A percentile compares a stretch with the other conserved stretches of the same genome.
Conservation (phyloP, 2,329 filamentous ascomycete species). For the Ambrosiella cleistominuta region DNA sequence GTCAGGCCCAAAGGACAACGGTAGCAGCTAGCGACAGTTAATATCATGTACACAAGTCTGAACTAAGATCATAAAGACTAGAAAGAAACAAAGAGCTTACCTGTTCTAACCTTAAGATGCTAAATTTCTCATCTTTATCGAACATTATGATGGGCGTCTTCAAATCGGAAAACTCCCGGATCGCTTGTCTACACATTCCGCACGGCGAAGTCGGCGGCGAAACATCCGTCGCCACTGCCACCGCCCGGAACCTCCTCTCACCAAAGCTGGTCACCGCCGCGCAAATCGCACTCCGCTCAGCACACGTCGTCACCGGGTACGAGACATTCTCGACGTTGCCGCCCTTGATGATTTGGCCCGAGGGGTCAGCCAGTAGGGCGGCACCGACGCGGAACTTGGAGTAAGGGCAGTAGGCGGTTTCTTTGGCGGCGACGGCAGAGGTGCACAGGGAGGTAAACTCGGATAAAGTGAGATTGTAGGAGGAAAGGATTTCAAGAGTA, state of each 20-base stretch:
- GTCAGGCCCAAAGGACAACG: constrained; percentile 50
- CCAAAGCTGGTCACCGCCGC: constrained; percentile 50
- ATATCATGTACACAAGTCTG: not conserved
- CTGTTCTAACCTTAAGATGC: constrained; percentile 52
- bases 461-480: constrained; percentile 32
- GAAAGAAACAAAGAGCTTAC: constrained; percentile 22
- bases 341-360: constrained; percentile 33
- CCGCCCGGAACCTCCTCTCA: constrained; percentile 46
- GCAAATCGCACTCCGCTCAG: constrained; percentile 76
- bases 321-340: constrained; percentile 87
- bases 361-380: constrained; percentile 42
- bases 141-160: constrained; percentile 78
- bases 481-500: constrained; percentile 18
- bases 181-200: constrained; percentile 94
- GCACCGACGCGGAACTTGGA: constrained; percentile 83
- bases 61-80: not conserved
- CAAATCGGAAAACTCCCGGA: constrained; percentile 57
- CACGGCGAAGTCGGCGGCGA: constrained; percentile 57
- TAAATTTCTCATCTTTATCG: constrained; percentile 57
- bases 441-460: constrained; percentile 49
- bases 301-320: constrained; percentile 90
- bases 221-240: constrained; percentile 75
- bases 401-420: constrained; percentile 77
- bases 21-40: constrained; percentile 34
- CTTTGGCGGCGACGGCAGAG: constrained; percentile 53